Evolutionary conservation across 768 basidiomycete species (phyloP).

Genomic region (Tylopilus balloui): DNA sequence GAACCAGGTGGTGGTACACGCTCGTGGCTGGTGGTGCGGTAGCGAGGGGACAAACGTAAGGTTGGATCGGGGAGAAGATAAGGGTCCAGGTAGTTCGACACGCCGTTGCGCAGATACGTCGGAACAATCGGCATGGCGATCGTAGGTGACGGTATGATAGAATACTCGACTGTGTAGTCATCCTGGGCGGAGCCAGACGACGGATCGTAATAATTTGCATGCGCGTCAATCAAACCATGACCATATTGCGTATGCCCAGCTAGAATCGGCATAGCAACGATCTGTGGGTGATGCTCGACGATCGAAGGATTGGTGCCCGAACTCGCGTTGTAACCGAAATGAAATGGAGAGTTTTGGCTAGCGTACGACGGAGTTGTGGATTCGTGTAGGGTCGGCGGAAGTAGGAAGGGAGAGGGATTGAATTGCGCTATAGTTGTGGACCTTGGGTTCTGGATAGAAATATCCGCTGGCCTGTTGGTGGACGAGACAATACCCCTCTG

Average conservation of each 20-base stretch:
- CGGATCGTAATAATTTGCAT: background rate
- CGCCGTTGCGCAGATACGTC: background rate
- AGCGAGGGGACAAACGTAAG: background rate
- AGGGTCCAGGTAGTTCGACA: background rate
- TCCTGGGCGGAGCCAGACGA: background rate
- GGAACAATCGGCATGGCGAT: slow-evolving; percentile 7
- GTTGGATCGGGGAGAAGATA: background rate
- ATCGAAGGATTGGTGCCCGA: background rate
- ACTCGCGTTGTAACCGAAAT: background rate
- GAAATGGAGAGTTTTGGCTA: background rate
- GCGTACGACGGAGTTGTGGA: background rate
- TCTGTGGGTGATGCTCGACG: background rate
- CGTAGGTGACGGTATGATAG: background rate
- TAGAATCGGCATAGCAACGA: slow-evolving; percentile 5
- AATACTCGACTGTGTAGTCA: background rate
- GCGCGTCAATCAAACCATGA: slow-evolving; percentile 3
- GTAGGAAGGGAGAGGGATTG: background rate
- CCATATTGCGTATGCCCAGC: background rate
- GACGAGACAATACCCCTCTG: background rate
- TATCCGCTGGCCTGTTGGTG: background rate
- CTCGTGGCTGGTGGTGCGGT: background rate
- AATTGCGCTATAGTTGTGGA: background rate
- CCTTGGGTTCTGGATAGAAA: background rate
- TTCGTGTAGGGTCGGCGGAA: background rate
- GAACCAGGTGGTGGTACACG: background rate